Percentiles rank a stretch among this genome's conserved stretches.
phyloP scores from a whole-genome alignment of 441 rosid genomes.

The Macaranga tanarius region DNA sequence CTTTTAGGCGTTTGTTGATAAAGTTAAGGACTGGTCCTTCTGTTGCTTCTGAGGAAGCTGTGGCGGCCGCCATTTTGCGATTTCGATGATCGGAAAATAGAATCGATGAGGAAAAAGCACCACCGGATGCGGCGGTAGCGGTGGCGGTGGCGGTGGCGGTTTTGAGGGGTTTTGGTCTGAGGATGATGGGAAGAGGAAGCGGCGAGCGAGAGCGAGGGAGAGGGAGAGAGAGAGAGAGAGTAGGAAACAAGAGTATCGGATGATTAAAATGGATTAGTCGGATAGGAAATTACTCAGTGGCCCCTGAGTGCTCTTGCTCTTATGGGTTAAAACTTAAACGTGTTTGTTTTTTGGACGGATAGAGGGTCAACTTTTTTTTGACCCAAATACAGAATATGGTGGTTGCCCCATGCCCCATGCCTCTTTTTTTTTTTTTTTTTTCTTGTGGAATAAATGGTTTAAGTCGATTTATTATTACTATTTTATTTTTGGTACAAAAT shows the following conservation, averaged over 20 bases:
- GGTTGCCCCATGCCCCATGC: not conserved
- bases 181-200: conserved; percentile 7
- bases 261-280: too few species aligned
- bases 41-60: conserved; percentile 45
- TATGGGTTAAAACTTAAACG: too few species aligned
- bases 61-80: conserved; percentile 45
- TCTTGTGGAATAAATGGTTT: not conserved
- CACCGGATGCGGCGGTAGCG: conserved; percentile 27
- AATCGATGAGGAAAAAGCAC: not conserved
- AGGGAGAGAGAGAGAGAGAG: not conserved
- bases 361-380: not conserved
- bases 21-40: conserved; percentile 83
- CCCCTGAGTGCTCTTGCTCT: too few species aligned
- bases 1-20: conserved; percentile 89
- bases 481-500: too few species aligned
- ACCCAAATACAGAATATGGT: not conserved
- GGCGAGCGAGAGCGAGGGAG: conserved; percentile 2
- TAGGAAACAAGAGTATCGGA: not conserved
- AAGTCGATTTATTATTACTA: conserved; percentile 3
- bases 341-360: too few species aligned
- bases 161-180: conserved; percentile 3
- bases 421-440: too few species aligned
- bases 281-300: too few species aligned
- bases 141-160: conserved; percentile 20
- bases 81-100: not conserved